These are phyloP conservation scores for Lachnellula suecica DNA, from an alignment of 2,329 filamentous ascomycete species.

Conservation along the genomic window DNA sequence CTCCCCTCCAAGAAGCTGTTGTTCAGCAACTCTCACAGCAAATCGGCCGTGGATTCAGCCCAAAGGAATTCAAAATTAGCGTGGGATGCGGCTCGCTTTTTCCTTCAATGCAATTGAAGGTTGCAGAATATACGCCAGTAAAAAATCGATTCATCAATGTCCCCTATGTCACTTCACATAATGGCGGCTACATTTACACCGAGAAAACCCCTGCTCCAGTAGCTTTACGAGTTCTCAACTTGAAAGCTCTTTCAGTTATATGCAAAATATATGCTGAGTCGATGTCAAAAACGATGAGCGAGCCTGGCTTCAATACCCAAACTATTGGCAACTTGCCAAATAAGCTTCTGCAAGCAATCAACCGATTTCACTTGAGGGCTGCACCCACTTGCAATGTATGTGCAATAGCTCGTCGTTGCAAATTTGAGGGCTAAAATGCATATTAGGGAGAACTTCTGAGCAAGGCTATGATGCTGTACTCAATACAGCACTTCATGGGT, in stretches of 20 bases:
- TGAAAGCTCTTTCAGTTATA: neutral
- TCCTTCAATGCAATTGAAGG: neutral
- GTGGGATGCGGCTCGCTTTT: constrained; percentile 4
- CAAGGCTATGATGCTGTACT: constrained; percentile 8
- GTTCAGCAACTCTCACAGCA: neutral
- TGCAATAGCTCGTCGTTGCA: too few relatives aligned
- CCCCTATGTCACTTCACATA: neutral
- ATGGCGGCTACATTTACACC: neutral
- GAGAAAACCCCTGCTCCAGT: neutral
- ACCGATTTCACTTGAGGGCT: neutral
- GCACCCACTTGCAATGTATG: neutral
- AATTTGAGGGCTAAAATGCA: neutral
- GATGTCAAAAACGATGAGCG: constrained; percentile 1
- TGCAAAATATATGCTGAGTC: constrained; percentile 1
- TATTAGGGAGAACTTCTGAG: constrained; percentile 6
- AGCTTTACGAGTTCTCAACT: neutral
- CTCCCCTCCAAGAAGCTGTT: neutral
- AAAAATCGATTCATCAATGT: neutral
- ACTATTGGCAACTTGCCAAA: neutral
- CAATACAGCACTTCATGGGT: constrained; percentile 8
- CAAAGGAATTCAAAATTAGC: neutral
- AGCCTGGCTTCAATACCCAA: neutral
- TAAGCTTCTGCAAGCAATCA: neutral
- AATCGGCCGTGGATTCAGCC: constrained; percentile 1
- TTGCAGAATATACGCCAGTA: constrained; percentile 4